Evolutionary conservation across 306 rosid species (phyloP).

Genomic region (Trifolium fragiferum): DNA sequence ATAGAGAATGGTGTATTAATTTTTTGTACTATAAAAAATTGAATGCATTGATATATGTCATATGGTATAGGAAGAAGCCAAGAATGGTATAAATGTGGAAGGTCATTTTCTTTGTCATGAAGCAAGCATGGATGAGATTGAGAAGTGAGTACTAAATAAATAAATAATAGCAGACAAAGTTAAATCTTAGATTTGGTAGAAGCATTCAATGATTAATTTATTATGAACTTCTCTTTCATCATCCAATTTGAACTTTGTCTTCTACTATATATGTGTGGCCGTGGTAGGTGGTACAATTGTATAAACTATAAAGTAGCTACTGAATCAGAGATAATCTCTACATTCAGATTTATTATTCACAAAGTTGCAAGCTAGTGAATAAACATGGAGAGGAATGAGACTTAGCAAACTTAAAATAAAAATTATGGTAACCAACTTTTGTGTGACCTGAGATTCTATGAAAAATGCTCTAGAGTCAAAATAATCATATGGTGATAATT

Average conservation of each 20-base stretch:
- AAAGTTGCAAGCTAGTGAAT: neutral
- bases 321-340: no score
- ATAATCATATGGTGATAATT: no score
- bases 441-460: no score
- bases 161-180: neutral
- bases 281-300: neutral
- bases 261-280: no score
- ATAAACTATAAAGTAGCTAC: neutral
- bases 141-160: neutral
- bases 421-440: no score
- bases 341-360: no score
- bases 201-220: constrained; percentile 16
- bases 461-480: no score
- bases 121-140: neutral
- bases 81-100: constrained; percentile 1
- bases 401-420: no score
- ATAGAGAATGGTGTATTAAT: no score
- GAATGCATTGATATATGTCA: neutral
- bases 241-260: neutral
- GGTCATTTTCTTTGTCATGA: neutral
- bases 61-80: no score
- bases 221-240: neutral
- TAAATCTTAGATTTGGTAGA: constrained; percentile 23
- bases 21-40: neutral
- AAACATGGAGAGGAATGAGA: no score